Conservation (phyloP, 1,284 basidiomycete genomes). For the Cutaneotrichosporon cyanovorans region DNA sequence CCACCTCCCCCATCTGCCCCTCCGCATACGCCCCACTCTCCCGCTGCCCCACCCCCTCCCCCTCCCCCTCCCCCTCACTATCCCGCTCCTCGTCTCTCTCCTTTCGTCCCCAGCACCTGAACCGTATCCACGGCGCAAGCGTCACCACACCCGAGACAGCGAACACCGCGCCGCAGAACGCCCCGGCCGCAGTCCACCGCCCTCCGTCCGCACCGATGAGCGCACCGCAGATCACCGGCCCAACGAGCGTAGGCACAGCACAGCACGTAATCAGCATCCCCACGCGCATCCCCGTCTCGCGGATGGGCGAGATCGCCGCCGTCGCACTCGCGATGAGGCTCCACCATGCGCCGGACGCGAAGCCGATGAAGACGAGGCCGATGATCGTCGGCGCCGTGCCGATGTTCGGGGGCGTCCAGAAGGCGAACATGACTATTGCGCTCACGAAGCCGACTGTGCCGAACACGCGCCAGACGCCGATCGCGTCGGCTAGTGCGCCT, state of each 20-base stretch:
- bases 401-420: constrained; percentile 14
- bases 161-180: constrained; percentile 28
- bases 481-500: constrained; percentile 9
- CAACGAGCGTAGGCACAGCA: constrained; percentile 30
- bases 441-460: constrained; percentile 6
- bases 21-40: no score
- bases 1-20: no score
- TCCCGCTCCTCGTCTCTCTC: neutral
- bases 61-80: neutral
- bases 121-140: neutral
- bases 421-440: constrained; percentile 18
- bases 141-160: constrained; percentile 16
- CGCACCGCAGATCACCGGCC: constrained; percentile 31
- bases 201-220: constrained; percentile 18
- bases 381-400: constrained; percentile 26
- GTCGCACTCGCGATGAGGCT: constrained; percentile 32
- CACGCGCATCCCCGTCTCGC: constrained; percentile 40
- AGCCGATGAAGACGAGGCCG: constrained; percentile 34
- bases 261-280: constrained; percentile 39
- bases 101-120: neutral
- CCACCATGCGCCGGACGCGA: constrained; percentile 32
- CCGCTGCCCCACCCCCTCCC: no score
- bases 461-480: constrained; percentile 14
- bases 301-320: constrained; percentile 34
- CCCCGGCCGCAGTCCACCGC: constrained; percentile 27